Conservation (phyloP, 768 basidiomycete genomes). For the Pleurotus salmoneostramineus region DNA sequence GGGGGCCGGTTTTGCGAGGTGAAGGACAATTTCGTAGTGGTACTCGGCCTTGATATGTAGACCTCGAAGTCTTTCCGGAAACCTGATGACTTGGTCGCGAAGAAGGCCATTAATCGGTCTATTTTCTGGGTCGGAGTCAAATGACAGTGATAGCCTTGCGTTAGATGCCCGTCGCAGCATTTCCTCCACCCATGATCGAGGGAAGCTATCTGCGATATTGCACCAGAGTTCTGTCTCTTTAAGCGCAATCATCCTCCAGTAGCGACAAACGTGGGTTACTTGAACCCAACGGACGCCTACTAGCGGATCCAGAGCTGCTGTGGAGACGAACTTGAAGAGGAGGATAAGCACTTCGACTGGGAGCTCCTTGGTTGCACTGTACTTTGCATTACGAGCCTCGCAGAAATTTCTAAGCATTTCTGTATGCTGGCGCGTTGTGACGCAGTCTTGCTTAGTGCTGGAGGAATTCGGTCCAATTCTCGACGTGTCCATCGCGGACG, state of each 20-base stretch:
- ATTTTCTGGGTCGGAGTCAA: not conserved
- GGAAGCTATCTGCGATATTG: constrained; percentile 6
- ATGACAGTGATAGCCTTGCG: constrained; percentile 20
- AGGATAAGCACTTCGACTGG: not conserved
- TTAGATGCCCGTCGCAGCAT: constrained; percentile 43
- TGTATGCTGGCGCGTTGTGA: no score
- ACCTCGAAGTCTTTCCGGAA: not conserved
- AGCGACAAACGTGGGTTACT: not conserved
- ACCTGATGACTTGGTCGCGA: not conserved
- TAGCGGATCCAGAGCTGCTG: not conserved
- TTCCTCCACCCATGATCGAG: constrained; percentile 31
- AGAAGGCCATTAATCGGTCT: not conserved
- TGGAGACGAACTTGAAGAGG: not conserved
- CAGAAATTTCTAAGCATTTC: no score
- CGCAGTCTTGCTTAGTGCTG: no score
- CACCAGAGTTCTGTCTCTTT: not conserved
- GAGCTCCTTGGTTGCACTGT: not conserved
- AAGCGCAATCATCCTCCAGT: not conserved
- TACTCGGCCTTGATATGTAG: not conserved
- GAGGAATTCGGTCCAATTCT: no score
- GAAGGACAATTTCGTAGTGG: not conserved
- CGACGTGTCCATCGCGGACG: no score
- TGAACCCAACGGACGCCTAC: not conserved
- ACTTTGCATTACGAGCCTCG: not conserved
- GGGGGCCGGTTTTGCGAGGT: not conserved